A percentile compares a stretch with the other conserved stretches of the same genome.
Evolutionary conservation across 805 yeast species (phyloP).

Genomic region (Metschnikowia colocasiae): DNA sequence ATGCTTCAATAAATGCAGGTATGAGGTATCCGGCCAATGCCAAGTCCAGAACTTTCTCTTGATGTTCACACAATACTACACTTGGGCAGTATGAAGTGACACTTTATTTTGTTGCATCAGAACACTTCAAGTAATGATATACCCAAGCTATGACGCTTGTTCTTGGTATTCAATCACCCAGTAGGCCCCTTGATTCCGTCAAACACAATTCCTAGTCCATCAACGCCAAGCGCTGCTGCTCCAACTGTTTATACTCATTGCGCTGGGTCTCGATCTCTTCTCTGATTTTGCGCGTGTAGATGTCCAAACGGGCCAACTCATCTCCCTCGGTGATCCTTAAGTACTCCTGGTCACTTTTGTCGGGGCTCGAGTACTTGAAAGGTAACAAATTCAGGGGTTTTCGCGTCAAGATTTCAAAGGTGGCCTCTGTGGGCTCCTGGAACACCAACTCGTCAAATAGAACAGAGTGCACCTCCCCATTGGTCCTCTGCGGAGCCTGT

Average conservation of each 20-base stretch:
- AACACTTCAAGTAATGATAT: too few species aligned
- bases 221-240: conserved; percentile 39
- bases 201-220: conserved; percentile 24
- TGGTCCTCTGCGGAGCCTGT: conserved; percentile 34
- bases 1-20: too few species aligned
- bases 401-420: conserved; percentile 72
- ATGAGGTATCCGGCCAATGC: too few species aligned
- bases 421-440: conserved; percentile 89
- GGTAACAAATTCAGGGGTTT: conserved; percentile 60
- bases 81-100: too few species aligned
- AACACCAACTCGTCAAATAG: conserved; percentile 89
- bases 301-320: conserved; percentile 40
- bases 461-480: conserved; percentile 42
- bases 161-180: too few species aligned
- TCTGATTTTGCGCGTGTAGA: conserved; percentile 35
- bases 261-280: conserved; percentile 41
- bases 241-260: conserved; percentile 37
- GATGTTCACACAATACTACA: too few species aligned
- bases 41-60: too few species aligned
- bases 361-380: conserved; percentile 30
- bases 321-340: conserved; percentile 39
- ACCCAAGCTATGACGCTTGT: too few species aligned
- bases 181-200: too few species aligned
- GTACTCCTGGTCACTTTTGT: conserved; percentile 40
- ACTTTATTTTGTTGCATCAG: too few species aligned